Evolutionary conservation across 1,139 yeast genomes (phyloP), one percentile per base, ranked within the genome.

Genomic region (Blastobotrys indianensis): DNA sequence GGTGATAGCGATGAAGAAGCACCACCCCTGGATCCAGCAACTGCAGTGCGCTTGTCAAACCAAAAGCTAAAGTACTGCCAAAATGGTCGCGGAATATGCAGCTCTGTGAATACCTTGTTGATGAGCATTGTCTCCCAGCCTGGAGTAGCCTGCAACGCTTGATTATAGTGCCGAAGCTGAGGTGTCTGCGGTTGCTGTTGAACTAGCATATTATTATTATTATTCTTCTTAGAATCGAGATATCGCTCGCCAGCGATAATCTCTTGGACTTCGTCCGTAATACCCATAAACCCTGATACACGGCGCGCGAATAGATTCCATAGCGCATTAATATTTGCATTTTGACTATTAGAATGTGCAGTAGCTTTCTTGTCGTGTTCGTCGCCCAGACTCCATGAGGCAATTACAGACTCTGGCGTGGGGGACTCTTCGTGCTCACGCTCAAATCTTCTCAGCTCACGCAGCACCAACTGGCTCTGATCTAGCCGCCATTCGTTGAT

Each of bases 401-500:
- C 51, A 9, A 44, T 36, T 3, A 35, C 40, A 30, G 44, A 46
- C 23, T 46, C 41, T 20, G 44, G 45, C 13, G 52, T 46, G 16
- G 39, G 7, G 25, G 41, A 13, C 15, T n/a, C 15, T 31, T 31
- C 15, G 6, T 40, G 33, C 33, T 32, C 37, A 23, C 33, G 53
- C 42, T 59, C 64, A 13, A 61, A 52, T 37, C 60, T 52, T 41
- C 54, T 55, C 41, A 64, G 54, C 49, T 64, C 67, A 39, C 59
- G 58, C 37, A 58, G 46, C 15, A 64, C 55, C 12, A 60, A 59
- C 51, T 61, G 61, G 29, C 67, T 60, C 55, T 67, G 72, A 48
- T 65, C 68, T 12, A 66, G 53, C 16, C 72, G 54, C 72, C 72
- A 67, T 23, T 66, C 66, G 50, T 66, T 66, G 30, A 67, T 60